These are phyloP conservation scores for Coemansia sp. DNA, from an alignment of 192 early-diverging fungal genomes.

Conservation along the genomic window DNA sequence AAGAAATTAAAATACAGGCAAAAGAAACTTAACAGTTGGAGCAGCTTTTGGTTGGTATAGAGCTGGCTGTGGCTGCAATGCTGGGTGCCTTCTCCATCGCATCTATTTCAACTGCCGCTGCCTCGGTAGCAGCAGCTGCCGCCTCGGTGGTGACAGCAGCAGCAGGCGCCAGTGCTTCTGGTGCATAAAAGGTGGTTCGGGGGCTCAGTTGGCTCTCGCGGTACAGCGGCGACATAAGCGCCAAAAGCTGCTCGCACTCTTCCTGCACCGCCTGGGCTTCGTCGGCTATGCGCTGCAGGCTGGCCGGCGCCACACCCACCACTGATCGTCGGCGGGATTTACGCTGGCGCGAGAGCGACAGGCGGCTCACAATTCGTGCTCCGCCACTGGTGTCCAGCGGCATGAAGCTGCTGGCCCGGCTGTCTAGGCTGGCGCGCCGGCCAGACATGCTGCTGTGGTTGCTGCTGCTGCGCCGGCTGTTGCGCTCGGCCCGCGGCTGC, in stretches of 20 bases:
- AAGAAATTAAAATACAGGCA: conserved; percentile 3
- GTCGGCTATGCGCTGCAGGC: conserved; percentile 50
- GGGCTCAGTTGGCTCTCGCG: conserved; percentile 31
- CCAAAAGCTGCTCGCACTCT: conserved; percentile 45
- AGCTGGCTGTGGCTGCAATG: conserved; percentile 14
- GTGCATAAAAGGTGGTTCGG: conserved; percentile 15
- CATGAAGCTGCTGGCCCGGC: conserved; percentile 18
- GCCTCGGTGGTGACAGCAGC: not conserved
- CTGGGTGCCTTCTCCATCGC: conserved; percentile 14
- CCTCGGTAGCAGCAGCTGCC: not conserved
- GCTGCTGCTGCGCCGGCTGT: conserved; percentile 33
- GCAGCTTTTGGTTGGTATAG: conserved; percentile 23
- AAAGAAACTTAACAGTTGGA: conserved; percentile 18
- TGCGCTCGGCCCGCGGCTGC: conserved; percentile 21
- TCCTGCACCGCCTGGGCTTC: conserved; percentile 37
- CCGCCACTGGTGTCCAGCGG: conserved; percentile 5
- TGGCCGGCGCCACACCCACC: conserved; percentile 46
- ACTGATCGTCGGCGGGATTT: conserved; percentile 49
- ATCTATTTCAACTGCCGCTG: conserved; percentile 2
- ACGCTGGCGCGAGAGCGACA: conserved; percentile 45
- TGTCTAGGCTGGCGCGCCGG: conserved; percentile 18
- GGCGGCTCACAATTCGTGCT: conserved; percentile 15
- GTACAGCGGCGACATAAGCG: conserved; percentile 49
- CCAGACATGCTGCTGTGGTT: conserved; percentile 5
- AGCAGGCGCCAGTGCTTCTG: not conserved